A percentile compares a stretch with the other conserved stretches of the same genome.
Conservation (phyloP, 352 stramenopile species). For the Pythium volutum region DNA sequence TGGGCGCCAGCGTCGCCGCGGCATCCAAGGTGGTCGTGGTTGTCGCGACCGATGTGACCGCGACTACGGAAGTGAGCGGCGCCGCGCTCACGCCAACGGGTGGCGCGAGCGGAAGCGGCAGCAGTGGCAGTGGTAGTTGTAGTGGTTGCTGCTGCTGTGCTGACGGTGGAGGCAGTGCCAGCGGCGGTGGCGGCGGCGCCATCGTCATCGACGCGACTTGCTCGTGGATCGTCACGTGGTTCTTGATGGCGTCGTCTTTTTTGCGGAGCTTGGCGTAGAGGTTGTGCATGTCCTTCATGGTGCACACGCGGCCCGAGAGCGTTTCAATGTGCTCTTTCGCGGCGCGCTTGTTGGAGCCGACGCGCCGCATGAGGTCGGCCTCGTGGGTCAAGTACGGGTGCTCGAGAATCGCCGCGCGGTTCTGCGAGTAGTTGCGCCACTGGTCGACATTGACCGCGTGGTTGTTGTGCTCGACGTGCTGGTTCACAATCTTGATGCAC, state of each 20-base stretch:
- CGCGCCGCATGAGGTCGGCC: conserved; percentile 64
- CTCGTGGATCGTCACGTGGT: conserved; percentile 27
- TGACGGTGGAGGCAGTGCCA: conserved; percentile 1
- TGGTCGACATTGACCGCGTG: conserved; percentile 62
- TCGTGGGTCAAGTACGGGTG: conserved; percentile 71
- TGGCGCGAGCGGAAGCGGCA: background rate
- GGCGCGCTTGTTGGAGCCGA: conserved; percentile 66
- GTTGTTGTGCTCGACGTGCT: conserved; percentile 60
- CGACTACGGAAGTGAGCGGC: background rate
- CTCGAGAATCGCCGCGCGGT: conserved; percentile 62
- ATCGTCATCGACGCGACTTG: background rate
- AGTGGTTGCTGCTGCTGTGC: too few species aligned
- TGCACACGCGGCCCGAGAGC: conserved; percentile 64
- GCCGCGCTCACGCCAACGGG: background rate
- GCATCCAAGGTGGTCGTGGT: background rate
- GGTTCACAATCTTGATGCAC: conserved; percentile 58
- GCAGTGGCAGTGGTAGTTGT: background rate
- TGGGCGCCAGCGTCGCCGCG: background rate
- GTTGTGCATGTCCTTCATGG: conserved; percentile 84
- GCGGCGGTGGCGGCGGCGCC: background rate
- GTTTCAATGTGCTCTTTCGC: conserved; percentile 61
- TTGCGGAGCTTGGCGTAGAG: conserved; percentile 61
- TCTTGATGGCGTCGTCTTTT: conserved; percentile 53
- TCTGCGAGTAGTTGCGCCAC: conserved; percentile 80
- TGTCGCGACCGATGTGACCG: background rate